Percentiles rank a stretch among this genome's conserved stretches.
phyloP scores from a whole-genome alignment of 148 eudicot genomes.

The Rhododendron molle region DNA sequence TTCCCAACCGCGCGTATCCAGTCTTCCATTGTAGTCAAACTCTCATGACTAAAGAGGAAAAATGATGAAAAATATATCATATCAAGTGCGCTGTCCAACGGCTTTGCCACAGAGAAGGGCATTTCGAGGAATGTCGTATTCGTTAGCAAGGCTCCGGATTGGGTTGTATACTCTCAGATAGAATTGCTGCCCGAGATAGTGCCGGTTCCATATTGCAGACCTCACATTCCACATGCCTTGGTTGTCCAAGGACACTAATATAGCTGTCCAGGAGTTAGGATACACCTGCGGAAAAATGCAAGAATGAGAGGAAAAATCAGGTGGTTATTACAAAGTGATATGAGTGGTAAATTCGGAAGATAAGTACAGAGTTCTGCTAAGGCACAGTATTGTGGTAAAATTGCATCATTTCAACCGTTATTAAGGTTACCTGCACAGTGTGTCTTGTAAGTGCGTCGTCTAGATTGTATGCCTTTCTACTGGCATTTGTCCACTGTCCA shows the following conservation, averaged over 20 bases:
- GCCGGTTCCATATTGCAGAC: conserved; percentile 60
- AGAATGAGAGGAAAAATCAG: neutral
- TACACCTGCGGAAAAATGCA: conserved; percentile 34
- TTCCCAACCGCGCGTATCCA: neutral
- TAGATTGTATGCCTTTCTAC: conserved; percentile 33
- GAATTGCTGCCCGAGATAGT: conserved; percentile 52
- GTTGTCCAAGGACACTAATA: conserved; percentile 61
- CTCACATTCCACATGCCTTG: conserved; percentile 80
- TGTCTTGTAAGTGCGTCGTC: conserved; percentile 46
- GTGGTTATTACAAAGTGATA: neutral
- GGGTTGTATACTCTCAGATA: conserved; percentile 42
- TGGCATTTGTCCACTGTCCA: conserved; percentile 59
- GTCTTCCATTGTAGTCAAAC: conserved; percentile 13
- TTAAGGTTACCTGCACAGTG: conserved; percentile 37
- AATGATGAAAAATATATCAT: neutral
- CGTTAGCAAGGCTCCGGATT: conserved; percentile 31
- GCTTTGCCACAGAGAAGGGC: conserved; percentile 55
- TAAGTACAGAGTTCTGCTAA: neutral
- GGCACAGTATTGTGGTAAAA: neutral
- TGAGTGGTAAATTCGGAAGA: neutral
- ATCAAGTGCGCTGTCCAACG: conserved; percentile 29
- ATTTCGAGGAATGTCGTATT: conserved; percentile 44
- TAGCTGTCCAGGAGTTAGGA: conserved; percentile 54
- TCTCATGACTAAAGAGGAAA: conserved; percentile 16
- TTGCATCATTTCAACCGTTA: neutral